These are phyloP conservation scores for Scleroderma bovista DNA, from an alignment of 768 basidiomycete genomes.

Conservation along the genomic window DNA sequence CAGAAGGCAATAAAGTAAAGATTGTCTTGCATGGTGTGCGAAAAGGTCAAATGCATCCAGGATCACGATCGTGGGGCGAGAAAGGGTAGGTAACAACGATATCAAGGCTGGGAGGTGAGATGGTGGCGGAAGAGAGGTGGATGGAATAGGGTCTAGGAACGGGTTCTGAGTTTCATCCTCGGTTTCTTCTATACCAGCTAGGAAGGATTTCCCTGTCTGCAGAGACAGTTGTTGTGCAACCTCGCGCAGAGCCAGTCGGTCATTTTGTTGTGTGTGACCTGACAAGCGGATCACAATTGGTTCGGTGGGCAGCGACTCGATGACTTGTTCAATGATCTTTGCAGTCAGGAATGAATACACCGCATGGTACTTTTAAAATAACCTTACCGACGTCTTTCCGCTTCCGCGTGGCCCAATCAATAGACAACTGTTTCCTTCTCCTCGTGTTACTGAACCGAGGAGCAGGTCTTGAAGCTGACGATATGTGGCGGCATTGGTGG, in stretches of 20 bases:
- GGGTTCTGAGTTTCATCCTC: slow-evolving; percentile 42
- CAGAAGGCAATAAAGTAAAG: slow-evolving; percentile 89
- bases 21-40: slow-evolving; percentile 85
- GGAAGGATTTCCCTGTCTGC: slow-evolving; percentile 63
- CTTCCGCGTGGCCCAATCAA: slow-evolving; percentile 80
- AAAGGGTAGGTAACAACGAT: slow-evolving; percentile 69
- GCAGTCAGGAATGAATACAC: neutral
- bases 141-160: slow-evolving; percentile 36
- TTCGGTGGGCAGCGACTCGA: slow-evolving; percentile 39
- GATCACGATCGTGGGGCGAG: slow-evolving; percentile 75
- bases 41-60: slow-evolving; percentile 95
- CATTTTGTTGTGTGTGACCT: slow-evolving; percentile 80
- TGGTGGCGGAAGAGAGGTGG: slow-evolving; percentile 50
- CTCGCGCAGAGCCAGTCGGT: slow-evolving; percentile 87
- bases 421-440: slow-evolving; percentile 92
- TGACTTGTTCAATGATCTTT: slow-evolving; percentile 58
- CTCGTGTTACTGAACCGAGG: slow-evolving; percentile 65
- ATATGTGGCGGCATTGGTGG: slow-evolving; percentile 48
- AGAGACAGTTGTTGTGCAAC: slow-evolving; percentile 79
- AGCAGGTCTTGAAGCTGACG: slow-evolving; percentile 61
- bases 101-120: slow-evolving; percentile 72
- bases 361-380: slow-evolving; percentile 1
- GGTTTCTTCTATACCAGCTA: slow-evolving; percentile 31
- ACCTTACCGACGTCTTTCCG: slow-evolving; percentile 73
- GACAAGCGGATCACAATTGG: slow-evolving; percentile 79